phyloP scores from a whole-genome alignment of 2,329 filamentous ascomycete genomes.

The Westerdykella aurantiaca region DNA sequence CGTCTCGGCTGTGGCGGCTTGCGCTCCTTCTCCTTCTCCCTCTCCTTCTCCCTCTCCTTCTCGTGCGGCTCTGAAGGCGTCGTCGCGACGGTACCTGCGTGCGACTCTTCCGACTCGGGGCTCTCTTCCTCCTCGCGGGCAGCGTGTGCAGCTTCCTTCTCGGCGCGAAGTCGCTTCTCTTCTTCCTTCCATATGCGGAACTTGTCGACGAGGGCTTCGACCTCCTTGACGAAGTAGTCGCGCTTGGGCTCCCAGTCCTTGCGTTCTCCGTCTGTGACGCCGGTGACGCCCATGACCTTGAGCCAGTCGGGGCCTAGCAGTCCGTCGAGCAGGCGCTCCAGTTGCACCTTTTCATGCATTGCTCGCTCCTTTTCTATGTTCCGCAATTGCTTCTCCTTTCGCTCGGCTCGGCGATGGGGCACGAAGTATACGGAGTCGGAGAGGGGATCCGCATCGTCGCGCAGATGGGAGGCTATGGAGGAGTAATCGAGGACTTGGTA shows the following conservation, averaged over 20 bases:
- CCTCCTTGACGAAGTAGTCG: conserved; percentile 76
- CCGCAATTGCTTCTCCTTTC: conserved; percentile 62
- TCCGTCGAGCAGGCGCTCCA: conserved; percentile 68
- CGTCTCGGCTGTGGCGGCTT: conserved; percentile 25
- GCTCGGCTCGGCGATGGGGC: conserved; percentile 55
- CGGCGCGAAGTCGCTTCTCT: conserved; percentile 74
- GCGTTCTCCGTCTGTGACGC: conserved; percentile 75
- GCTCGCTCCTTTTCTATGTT: conserved; percentile 63
- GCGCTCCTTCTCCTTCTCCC: conserved; percentile 40
- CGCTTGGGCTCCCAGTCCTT: conserved; percentile 83
- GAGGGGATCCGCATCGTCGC: conserved; percentile 48
- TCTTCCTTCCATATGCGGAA: conserved; percentile 84
- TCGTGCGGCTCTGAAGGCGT: conserved; percentile 42
- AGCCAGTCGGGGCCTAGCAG: conserved; percentile 91
- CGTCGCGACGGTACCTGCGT: conserved; percentile 1
- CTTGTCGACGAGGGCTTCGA: conserved; percentile 75
- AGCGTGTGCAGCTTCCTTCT: conserved; percentile 61
- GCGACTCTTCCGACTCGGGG: conserved; percentile 29
- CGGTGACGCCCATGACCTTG: conserved; percentile 82
- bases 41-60: conserved; percentile 24
- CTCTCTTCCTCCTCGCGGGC: conserved; percentile 44
- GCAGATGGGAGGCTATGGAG: conserved; percentile 30
- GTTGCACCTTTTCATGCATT: conserved; percentile 60
- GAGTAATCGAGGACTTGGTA: conserved; percentile 42
- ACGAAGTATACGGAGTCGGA: conserved; percentile 52